A percentile compares a stretch with the other conserved stretches of the same genome.
These are phyloP conservation scores for Candida schatavii DNA, from an alignment of 805 yeast genomes.

Conservation along the genomic window DNA sequence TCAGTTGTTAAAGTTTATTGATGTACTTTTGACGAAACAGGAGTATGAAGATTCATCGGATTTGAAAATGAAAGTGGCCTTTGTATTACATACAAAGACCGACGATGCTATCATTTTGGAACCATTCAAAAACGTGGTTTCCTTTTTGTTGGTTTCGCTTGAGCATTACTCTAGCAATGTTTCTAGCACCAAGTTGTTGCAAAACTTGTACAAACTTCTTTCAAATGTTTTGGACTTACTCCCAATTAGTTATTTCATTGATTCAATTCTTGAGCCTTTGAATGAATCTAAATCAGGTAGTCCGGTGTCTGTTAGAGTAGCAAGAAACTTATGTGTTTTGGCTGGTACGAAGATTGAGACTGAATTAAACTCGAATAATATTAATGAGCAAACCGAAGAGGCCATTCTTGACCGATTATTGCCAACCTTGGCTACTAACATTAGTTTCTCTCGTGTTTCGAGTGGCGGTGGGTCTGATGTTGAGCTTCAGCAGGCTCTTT, in stretches of 20 bases:
- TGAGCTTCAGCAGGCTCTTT: slow-evolving; percentile 63
- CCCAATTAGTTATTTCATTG: slow-evolving; percentile 72
- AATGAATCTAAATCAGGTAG: slow-evolving; percentile 26
- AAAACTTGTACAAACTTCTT: slow-evolving; percentile 49
- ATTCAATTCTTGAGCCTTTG: slow-evolving; percentile 49
- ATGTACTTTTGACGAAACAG: slow-evolving; percentile 35
- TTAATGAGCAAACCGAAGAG: slow-evolving; percentile 43
- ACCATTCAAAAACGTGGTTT: slow-evolving; percentile 29
- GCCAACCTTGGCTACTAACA: slow-evolving; percentile 45
- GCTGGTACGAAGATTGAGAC: slow-evolving; percentile 66
- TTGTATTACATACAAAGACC: slow-evolving; percentile 45
- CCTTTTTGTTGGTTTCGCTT: slow-evolving; percentile 35
- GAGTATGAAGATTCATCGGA: slow-evolving; percentile 20
- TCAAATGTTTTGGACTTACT: slow-evolving; percentile 63
- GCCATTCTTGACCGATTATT: slow-evolving; percentile 53
- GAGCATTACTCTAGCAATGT: slow-evolving; percentile 27
- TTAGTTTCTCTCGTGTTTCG: slow-evolving; percentile 13
- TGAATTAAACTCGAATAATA: slow-evolving; percentile 50
- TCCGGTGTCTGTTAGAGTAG: slow-evolving; percentile 47
- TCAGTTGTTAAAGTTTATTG: slow-evolving; percentile 55
- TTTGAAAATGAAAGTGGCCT: slow-evolving; percentile 51
- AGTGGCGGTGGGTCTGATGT: slow-evolving; percentile 30
- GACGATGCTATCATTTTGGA: slow-evolving; percentile 29
- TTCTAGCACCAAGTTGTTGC: slow-evolving; percentile 9
- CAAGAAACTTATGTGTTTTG: slow-evolving; percentile 59